Evolutionary conservation across 1,139 yeast species (phyloP).

Genomic region (Zygoascus hellenicus): DNA sequence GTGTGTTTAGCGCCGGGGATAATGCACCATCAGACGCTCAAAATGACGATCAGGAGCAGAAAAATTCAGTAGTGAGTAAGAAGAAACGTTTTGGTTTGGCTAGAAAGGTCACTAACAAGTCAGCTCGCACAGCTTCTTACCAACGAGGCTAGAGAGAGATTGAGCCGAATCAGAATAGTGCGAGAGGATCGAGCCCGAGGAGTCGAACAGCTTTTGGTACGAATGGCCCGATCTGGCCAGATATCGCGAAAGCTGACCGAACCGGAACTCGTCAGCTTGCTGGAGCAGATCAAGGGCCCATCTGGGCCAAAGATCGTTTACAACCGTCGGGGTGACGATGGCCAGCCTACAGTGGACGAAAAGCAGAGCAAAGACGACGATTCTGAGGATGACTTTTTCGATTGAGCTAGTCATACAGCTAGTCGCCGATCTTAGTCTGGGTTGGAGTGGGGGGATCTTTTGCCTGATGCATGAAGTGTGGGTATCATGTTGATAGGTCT

Average conservation of each 20-base stretch:
- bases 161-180: slow-evolving; percentile 81
- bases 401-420: slow-evolving; percentile 16
- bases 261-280: slow-evolving; percentile 70
- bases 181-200: slow-evolving; percentile 86
- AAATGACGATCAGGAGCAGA: slow-evolving; percentile 33
- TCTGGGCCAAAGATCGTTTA: slow-evolving; percentile 44
- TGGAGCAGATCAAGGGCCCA: slow-evolving; percentile 53
- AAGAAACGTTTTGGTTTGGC: not conserved
- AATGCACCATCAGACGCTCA: slow-evolving; percentile 9
- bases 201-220: slow-evolving; percentile 76
- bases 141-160: slow-evolving; percentile 79
- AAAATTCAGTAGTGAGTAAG: slow-evolving; percentile 25
- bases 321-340: slow-evolving; percentile 24
- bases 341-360: slow-evolving; percentile 1
- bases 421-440: too few relatives aligned
- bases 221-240: slow-evolving; percentile 75
- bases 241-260: slow-evolving; percentile 68
- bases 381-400: slow-evolving; percentile 35
- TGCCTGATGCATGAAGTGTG: too few relatives aligned
- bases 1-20: slow-evolving; percentile 9
- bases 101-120: slow-evolving; percentile 26
- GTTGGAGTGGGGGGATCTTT: too few relatives aligned
- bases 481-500: too few relatives aligned
- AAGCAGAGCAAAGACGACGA: slow-evolving; percentile 22
- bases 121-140: slow-evolving; percentile 65